Base-by-base conservation (phyloP, 2,329 filamentous ascomycete species). In the Hypoxylon sp. region DNA sequence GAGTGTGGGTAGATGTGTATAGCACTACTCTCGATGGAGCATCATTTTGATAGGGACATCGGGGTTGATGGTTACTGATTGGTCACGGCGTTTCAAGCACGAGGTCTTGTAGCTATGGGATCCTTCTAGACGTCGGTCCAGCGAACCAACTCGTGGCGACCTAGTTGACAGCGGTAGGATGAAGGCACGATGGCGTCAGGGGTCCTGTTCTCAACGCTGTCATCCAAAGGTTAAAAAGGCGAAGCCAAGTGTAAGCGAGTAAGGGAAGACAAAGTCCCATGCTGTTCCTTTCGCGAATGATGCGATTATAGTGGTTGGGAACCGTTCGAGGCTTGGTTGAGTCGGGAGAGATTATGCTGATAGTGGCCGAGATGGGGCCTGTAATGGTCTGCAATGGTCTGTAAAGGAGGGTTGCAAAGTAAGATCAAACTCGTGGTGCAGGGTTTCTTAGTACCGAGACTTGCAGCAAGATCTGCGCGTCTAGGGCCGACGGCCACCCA, bases 351-450 rank as follows among this genome's bases (percentile, higher is more conserved):
- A 55, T 48, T 53, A 40, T 40, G 48, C 50, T 66, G 51, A 57
- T 58, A 53, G 66, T 49, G 51, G 69, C 55, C 37, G 56, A 66
- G 46, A 42, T 66, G 40, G 56, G 25, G 5, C 25, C 25, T 27
- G 25, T 27, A 27, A 5, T 27, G 25, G 25, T 27, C 25, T 27
- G 25, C 25, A 27, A 5, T 27, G 25, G 51, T 20, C 35, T 59
- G n/a, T 14, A 30, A 35, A 48, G 40, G 56, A 42, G 53, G 57
- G 57, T 65, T 37, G 51, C 40, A 37, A 51, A 44, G 66, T 71
- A 60, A 67, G 66, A 71, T 71, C 65, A 20, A 71, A 66, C 66
- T 71, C 69, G 64, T 67, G 69, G 63, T 67, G 56, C 69, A 71
- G 61, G 64, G 63, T 67, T 67, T 48, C 58, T 31, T 67, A 69